Percentiles rank a stretch among this genome's conserved stretches.
These are phyloP conservation scores for Yarrowia porcina DNA, from an alignment of 805 yeast genomes.

Conservation along the genomic window DNA sequence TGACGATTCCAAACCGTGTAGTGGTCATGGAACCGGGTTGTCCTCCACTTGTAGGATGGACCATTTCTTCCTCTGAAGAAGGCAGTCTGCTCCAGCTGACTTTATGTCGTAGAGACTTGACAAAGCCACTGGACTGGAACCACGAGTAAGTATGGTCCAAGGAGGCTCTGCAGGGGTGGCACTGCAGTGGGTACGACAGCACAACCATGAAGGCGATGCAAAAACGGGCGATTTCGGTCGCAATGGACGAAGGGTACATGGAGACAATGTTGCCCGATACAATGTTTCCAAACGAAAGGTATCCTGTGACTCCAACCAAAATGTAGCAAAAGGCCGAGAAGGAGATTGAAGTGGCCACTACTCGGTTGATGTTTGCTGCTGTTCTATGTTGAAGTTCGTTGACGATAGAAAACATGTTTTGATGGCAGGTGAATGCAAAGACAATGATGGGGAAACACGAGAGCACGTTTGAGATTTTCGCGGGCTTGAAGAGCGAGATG, in stretches of 20 bases:
- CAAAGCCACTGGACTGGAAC: slow-evolving; percentile 37
- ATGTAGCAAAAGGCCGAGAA: slow-evolving; percentile 62
- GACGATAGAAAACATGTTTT: slow-evolving; percentile 84
- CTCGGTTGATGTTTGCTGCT: slow-evolving; percentile 44
- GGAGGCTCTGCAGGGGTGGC: slow-evolving; percentile 86
- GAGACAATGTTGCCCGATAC: slow-evolving; percentile 78
- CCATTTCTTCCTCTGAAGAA: slow-evolving; percentile 20
- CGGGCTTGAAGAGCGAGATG: slow-evolving; percentile 49
- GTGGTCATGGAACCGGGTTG: slow-evolving; percentile 26
- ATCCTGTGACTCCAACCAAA: slow-evolving; percentile 76
- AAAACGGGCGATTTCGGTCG: slow-evolving; percentile 75
- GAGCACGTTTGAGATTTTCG: slow-evolving; percentile 45
- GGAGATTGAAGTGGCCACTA: slow-evolving; percentile 54
- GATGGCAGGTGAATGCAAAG: slow-evolving; percentile 94
- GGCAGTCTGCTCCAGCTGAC: slow-evolving; percentile 12
- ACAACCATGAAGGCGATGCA: slow-evolving; percentile 78
- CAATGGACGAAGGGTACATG: slow-evolving; percentile 60
- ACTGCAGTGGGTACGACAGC: slow-evolving; percentile 83
- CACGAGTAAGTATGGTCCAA: slow-evolving; percentile 65
- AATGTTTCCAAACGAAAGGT: slow-evolving; percentile 77
- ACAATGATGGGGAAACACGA: slow-evolving; percentile 86
- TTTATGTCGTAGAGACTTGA: slow-evolving; percentile 1
- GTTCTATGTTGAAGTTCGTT: slow-evolving; percentile 69
- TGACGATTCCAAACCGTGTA: slow-evolving; percentile 41
- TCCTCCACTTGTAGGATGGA: neutral